Percentiles rank a stretch among this genome's conserved stretches.
Evolutionary conservation across 2,329 filamentous ascomycete species (phyloP).

Genomic region (Colletotrichum liriopes): DNA sequence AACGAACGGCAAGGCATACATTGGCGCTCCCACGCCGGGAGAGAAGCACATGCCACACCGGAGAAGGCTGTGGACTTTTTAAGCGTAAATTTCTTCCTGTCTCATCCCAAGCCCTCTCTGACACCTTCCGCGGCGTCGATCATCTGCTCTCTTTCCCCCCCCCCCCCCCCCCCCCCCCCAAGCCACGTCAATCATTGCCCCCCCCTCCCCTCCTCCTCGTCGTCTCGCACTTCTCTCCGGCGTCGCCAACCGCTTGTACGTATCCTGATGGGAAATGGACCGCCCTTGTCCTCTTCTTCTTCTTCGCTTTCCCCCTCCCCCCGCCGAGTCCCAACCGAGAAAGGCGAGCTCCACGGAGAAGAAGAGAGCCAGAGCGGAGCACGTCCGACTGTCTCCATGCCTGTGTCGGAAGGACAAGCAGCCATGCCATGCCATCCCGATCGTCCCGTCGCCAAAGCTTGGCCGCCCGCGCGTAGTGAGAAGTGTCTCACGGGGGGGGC

Average conservation of each 20-base stretch:
- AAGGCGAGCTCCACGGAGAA: background rate
- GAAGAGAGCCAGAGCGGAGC: background rate
- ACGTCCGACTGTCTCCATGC: background rate
- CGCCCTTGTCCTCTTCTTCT: background rate
- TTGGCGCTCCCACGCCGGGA: background rate
- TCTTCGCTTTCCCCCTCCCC: background rate
- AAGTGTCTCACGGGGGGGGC: conserved; percentile 11
- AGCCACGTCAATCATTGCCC: conserved; percentile 1
- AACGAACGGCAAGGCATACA: conserved; percentile 16
- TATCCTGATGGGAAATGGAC: background rate
- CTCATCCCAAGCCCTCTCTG: conserved; percentile 31
- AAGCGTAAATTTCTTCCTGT: conserved; percentile 39
- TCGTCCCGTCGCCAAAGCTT: conserved; percentile 35
- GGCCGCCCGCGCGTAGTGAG: background rate
- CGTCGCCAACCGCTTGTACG: background rate
- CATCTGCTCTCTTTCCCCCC: conserved; percentile 2
- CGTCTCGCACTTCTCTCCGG: conserved; percentile 11
- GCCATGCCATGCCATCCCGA: conserved; percentile 20
- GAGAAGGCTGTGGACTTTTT: conserved; percentile 22
- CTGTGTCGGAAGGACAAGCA: conserved; percentile 14
- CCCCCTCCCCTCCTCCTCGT: background rate
- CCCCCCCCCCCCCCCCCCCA: no score
- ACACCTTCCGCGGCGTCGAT: conserved; percentile 40
- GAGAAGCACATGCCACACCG: background rate
- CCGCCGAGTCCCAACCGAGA: background rate